These are phyloP conservation scores for Thalia dealbata DNA, from an alignment of 176 grass and related monocot species.

Conservation along the genomic window DNA sequence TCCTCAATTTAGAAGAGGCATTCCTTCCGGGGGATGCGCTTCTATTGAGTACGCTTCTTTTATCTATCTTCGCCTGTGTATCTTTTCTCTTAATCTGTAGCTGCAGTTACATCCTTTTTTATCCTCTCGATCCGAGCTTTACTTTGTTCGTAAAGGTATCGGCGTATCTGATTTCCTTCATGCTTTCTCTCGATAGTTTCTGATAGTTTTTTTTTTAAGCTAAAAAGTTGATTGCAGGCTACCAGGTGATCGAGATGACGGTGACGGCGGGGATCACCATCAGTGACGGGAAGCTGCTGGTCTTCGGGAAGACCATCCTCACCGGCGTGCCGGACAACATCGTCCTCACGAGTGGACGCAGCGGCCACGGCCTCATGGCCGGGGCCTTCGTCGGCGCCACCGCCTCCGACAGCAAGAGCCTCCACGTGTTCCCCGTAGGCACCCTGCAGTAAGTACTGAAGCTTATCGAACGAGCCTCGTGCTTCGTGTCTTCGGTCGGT, in stretches of 20 bases:
- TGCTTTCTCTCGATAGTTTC: too few relatives aligned
- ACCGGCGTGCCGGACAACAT: constrained; percentile 57
- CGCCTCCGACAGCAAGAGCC: constrained; percentile 46
- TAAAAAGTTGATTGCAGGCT: background rate
- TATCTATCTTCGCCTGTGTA: background rate
- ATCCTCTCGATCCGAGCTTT: background rate
- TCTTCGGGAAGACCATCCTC: constrained; percentile 58
- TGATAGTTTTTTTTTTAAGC: too few relatives aligned
- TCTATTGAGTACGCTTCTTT: background rate
- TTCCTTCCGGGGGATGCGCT: background rate
- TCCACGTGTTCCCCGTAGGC: constrained; percentile 63
- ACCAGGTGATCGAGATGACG: constrained; percentile 43
- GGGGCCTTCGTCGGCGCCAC: constrained; percentile 57
- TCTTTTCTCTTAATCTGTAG: background rate
- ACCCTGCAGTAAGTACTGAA: constrained; percentile 37
- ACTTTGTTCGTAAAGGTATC: too few relatives aligned
- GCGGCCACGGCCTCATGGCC: constrained; percentile 10
- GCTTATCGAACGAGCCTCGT: too few relatives aligned
- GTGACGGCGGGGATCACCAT: constrained; percentile 53
- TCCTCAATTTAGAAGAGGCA: background rate
- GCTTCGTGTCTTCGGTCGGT: background rate
- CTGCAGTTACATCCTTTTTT: background rate
- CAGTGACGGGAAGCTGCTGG: constrained; percentile 39
- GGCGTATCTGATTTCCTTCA: too few relatives aligned
- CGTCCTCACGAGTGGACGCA: constrained; percentile 21